Base-by-base conservation (phyloP, 495 filamentous ascomycete species). In the Podospora pseudocomata region DNA sequence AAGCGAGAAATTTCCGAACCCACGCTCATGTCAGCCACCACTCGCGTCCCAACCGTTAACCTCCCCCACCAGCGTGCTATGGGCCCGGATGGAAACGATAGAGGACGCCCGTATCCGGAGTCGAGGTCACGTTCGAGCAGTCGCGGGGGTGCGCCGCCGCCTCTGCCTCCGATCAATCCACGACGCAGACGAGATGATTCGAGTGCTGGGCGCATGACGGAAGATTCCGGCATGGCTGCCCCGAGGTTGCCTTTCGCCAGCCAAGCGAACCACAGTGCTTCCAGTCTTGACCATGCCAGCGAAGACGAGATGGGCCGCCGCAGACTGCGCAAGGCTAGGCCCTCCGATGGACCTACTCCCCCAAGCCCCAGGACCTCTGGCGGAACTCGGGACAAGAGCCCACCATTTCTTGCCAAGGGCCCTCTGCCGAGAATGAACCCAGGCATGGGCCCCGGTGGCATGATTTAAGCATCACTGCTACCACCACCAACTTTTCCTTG, bases 1-100 rank as follows among this genome's bases (percentile, higher is more conserved):
- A 93, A 94, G 73, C 80, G 84, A 44, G 86, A 90, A 30, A 96
- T 97, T 54, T 94, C 92, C 3, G 93, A 95, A 70, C 93, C 93
- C 0, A 91, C 85, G 0, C 90, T 96, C 66, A 77, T 94, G n/a
- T 91, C 87, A 44, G 86, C 85, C 23, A 95, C 92, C 9, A 92
- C 89, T 11, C 89, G 88, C 57, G 85, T 95, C 18, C 86, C 88
- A 3, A 88, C 87, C 0, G 83, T 91, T 15, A 84, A 85, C 54
- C 80, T 92, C 3, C 89, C 89, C 3, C 66, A 73, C n/a, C 57
- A 32, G 19, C 16, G 19, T 18, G 9, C 60, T 16, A 66, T 67
- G 67, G 28, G 30, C 15, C 53, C 62, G 23, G 67, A 68, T 11
- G 59, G 63, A 30, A 73, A 69, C 0, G 67, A 68, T 23, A 65